A percentile compares a stretch with the other conserved stretches of the same genome.
Evolutionary conservation across 192 early-diverging fungal species (phyloP).

Genomic region (Coemansia sp.): DNA sequence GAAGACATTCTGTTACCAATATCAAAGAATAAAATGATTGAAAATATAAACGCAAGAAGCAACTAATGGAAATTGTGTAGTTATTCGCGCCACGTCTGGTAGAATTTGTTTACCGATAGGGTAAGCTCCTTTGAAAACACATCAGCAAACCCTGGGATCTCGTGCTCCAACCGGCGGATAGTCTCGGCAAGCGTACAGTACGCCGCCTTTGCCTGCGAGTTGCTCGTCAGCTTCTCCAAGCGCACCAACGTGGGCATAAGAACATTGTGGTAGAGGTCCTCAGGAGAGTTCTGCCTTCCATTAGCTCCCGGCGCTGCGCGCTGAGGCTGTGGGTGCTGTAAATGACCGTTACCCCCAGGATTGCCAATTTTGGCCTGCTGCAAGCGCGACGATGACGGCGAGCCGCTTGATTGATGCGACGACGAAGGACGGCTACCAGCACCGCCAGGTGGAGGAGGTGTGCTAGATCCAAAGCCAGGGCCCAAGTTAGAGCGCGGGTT

Average conservation of each 20-base stretch:
- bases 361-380: constrained; percentile 24
- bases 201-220: constrained; percentile 48
- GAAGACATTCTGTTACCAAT: not conserved
- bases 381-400: constrained; percentile 25
- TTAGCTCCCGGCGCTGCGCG: constrained; percentile 8
- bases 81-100: constrained; percentile 55
- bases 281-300: constrained; percentile 37
- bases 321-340: constrained; percentile 39
- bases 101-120: constrained; percentile 51
- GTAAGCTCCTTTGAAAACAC: constrained; percentile 57
- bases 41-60: not conserved
- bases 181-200: constrained; percentile 57
- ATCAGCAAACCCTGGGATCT: constrained; percentile 59
- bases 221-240: constrained; percentile 54
- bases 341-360: not conserved
- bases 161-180: constrained; percentile 55
- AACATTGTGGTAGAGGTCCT: constrained; percentile 58
- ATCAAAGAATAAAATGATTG: not conserved
- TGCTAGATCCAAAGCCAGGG: constrained; percentile 29
- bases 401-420: constrained; percentile 33
- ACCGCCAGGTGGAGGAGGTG: constrained; percentile 27
- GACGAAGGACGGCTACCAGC: constrained; percentile 51
- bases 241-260: constrained; percentile 56
- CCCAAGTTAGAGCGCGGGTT: constrained; percentile 36
- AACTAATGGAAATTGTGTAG: not conserved